These are phyloP conservation scores for Colletotrichum coccodes DNA, from an alignment of 2,329 filamentous ascomycete genomes.

Conservation along the genomic window DNA sequence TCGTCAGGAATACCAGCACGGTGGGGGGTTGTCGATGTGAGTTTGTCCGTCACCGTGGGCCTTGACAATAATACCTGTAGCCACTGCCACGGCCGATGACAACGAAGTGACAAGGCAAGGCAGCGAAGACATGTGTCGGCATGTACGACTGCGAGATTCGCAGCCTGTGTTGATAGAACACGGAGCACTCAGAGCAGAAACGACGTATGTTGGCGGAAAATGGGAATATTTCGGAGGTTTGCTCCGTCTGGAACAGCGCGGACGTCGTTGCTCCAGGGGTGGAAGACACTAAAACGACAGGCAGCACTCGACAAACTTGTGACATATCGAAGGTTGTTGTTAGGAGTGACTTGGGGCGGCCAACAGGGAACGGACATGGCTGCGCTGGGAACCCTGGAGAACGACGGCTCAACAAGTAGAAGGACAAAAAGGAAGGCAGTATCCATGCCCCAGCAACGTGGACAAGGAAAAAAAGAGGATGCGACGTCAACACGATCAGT, in stretches of 20 bases:
- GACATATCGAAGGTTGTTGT: neutral
- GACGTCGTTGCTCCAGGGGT: neutral
- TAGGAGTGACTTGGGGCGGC: neutral
- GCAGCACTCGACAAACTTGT: neutral
- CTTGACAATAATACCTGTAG: neutral
- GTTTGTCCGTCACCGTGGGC: neutral
- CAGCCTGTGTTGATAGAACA: too few relatives aligned
- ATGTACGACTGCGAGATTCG: neutral
- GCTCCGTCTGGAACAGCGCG: constrained; percentile 1
- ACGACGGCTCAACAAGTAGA: neutral
- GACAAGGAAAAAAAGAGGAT: neutral
- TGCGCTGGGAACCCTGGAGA: neutral
- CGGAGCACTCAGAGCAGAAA: neutral
- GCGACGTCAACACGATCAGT: neutral
- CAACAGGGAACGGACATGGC: neutral
- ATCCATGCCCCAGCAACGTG: neutral
- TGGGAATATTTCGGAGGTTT: constrained; percentile 27
- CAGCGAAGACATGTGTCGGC: constrained; percentile 2
- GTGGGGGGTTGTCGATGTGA: constrained; percentile 11
- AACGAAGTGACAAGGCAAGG: neutral
- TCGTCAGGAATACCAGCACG: neutral
- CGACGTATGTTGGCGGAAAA: neutral
- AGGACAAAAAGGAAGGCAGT: neutral
- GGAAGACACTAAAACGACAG: neutral
- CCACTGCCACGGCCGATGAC: neutral